Percentiles rank a stretch among this genome's conserved stretches.
These are phyloP conservation scores for Yamadazyma ubonensis DNA, from an alignment of 805 yeast species.

Conservation along the genomic window DNA sequence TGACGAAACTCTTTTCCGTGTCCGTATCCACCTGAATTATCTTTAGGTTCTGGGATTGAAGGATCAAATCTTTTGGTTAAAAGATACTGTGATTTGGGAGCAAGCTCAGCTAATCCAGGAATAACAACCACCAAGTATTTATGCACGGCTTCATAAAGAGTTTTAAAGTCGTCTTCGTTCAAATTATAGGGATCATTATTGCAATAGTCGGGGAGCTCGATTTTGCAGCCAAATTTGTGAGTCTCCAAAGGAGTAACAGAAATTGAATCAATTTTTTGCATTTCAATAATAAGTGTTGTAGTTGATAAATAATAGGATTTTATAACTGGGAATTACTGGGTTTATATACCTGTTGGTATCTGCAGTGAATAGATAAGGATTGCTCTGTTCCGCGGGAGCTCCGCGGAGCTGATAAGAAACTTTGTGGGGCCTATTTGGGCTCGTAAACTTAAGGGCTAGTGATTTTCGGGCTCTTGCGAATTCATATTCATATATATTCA, in stretches of 20 bases:
- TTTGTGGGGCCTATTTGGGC: no score
- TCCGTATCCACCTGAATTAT: constrained; percentile 61
- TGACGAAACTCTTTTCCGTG: constrained; percentile 71
- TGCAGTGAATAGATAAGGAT: no score
- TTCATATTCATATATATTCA: no score
- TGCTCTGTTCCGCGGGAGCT: no score
- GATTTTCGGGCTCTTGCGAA: no score
- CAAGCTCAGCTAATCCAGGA: constrained; percentile 64
- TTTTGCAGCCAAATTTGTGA: constrained; percentile 66
- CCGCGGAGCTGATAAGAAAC: no score
- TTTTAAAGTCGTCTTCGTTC: constrained; percentile 61
- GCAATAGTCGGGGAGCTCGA: constrained; percentile 64
- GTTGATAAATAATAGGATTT: background rate
- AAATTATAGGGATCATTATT: constrained; percentile 68
- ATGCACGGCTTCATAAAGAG: constrained; percentile 62
- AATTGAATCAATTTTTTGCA: constrained; percentile 19
- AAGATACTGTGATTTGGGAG: constrained; percentile 73
- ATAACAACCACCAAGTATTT: constrained; percentile 70
- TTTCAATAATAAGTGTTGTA: background rate
- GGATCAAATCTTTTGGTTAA: constrained; percentile 81
- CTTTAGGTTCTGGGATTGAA: constrained; percentile 45
- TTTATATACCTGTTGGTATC: background rate
- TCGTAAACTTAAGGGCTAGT: no score
- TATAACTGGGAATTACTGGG: background rate
- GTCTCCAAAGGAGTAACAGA: constrained; percentile 46